Evolutionary conservation across 768 basidiomycete species (phyloP).

Genomic region (Serpula lacrymans): DNA sequence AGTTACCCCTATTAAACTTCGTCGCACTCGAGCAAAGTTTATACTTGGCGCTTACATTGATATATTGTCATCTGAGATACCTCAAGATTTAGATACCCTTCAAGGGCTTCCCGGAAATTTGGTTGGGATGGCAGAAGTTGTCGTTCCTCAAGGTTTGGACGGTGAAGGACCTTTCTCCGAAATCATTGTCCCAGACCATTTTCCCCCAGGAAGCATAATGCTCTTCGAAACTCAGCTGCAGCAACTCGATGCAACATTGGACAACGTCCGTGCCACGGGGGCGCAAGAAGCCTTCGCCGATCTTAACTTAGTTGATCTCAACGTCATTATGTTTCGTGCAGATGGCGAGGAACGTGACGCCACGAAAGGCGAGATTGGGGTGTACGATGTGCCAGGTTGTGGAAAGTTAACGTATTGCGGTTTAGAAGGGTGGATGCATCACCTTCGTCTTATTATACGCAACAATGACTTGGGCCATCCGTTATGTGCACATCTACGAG

Average conservation of each 20-base stretch:
- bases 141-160: slow-evolving; percentile 61
- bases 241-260: slow-evolving; percentile 66
- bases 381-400: slow-evolving; percentile 73
- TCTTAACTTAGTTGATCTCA: slow-evolving; percentile 84
- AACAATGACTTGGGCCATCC: slow-evolving; percentile 94
- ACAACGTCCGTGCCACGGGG: slow-evolving; percentile 66
- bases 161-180: slow-evolving; percentile 69
- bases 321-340: slow-evolving; percentile 79
- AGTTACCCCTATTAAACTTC: slow-evolving; percentile 86
- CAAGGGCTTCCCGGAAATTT: slow-evolving; percentile 73
- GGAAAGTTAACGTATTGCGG: slow-evolving; percentile 89
- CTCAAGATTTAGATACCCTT: slow-evolving; percentile 49
- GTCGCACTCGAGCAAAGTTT: slow-evolving; percentile 74
- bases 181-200: slow-evolving; percentile 79
- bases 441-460: slow-evolving; percentile 76
- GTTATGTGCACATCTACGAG: slow-evolving; percentile 81
- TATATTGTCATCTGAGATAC: slow-evolving; percentile 56
- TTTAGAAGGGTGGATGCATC: slow-evolving; percentile 96
- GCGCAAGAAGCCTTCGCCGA: slow-evolving; percentile 70
- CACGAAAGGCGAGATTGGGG: slow-evolving; percentile 75
- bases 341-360: slow-evolving; percentile 93
- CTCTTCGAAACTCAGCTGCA: slow-evolving; percentile 85
- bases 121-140: slow-evolving; percentile 56
- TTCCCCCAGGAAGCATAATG: slow-evolving; percentile 96
- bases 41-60: slow-evolving; percentile 76